Conservation (phyloP, 192 early-diverging fungal species). For the Backusella australiensis region DNA sequence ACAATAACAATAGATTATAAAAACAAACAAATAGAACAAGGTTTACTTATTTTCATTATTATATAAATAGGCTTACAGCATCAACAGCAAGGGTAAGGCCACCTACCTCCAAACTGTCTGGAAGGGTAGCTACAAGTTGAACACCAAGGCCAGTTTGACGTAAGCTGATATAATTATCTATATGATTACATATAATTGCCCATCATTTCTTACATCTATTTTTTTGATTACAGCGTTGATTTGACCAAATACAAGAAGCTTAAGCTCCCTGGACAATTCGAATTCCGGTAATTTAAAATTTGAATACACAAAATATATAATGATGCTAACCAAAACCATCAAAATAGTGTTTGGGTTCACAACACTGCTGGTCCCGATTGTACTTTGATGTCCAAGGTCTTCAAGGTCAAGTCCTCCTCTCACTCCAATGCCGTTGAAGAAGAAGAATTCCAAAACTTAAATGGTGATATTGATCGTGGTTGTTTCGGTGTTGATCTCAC, state of each 20-base stretch:
- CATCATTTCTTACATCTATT: not conserved
- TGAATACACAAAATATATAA: conserved; percentile 4
- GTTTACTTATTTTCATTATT: not conserved
- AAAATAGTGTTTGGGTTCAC: conserved; percentile 28
- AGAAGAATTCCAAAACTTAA: conserved; percentile 16
- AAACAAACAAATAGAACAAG: not conserved
- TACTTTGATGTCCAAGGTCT: conserved; percentile 38
- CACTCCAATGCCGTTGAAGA: conserved; percentile 28
- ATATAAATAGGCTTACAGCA: conserved; percentile 24
- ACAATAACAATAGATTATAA: not conserved
- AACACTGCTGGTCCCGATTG: conserved; percentile 33
- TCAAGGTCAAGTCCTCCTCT: conserved; percentile 24
- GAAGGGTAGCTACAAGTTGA: conserved; percentile 35
- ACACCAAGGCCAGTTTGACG: conserved; percentile 30
- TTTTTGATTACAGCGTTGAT: conserved; percentile 21
- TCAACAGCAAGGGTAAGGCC: conserved; percentile 26
- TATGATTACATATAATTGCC: not conserved
- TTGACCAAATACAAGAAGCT: conserved; percentile 28
- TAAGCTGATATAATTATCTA: not conserved
- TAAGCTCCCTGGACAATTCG: conserved; percentile 36
- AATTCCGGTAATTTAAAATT: conserved; percentile 27
- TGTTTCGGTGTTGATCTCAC: conserved; percentile 34
- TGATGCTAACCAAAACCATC: not conserved
- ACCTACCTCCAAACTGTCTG: conserved; percentile 31
- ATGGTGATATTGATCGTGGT: conserved; percentile 32